Conservation (phyloP, 2,329 filamentous ascomycete species). For the Endoconidiophora laricicola region DNA sequence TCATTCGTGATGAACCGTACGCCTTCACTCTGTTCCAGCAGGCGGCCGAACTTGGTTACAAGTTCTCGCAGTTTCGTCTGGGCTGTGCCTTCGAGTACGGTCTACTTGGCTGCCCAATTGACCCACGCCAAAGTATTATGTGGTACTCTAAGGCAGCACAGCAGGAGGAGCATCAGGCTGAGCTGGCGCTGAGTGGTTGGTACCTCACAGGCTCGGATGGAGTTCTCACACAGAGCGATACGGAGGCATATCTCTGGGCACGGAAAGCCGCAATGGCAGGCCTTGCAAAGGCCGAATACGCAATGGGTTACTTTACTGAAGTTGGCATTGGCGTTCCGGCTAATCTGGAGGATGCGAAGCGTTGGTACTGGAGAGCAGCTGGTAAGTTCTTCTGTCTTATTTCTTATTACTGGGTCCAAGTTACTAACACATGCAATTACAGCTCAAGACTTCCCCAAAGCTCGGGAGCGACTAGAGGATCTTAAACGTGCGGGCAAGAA, state of each 20-base stretch:
- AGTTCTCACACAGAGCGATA: conserved; percentile 80
- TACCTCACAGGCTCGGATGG: conserved; percentile 84
- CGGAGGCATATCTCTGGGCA: conserved; percentile 93
- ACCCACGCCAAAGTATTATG: conserved; percentile 69
- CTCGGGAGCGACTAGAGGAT: conserved; percentile 80
- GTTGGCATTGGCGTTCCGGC: conserved; percentile 77
- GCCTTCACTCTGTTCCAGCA: conserved; percentile 68
- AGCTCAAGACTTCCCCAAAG: conserved; percentile 93
- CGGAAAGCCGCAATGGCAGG: conserved; percentile 80
- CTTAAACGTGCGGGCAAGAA: conserved; percentile 66
- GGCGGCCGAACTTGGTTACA: conserved; percentile 80
- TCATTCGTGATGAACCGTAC: conserved; percentile 69
- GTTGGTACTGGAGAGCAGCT: conserved; percentile 95
- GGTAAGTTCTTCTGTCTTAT: conserved; percentile 42
- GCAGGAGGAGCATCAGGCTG: conserved; percentile 86
- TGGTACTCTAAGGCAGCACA: conserved; percentile 88
- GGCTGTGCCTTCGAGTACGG: conserved; percentile 86
- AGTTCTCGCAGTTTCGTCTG: conserved; percentile 82
- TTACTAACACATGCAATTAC: conserved; percentile 18
- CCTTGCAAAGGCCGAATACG: conserved; percentile 86
- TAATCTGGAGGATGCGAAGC: conserved; percentile 86
- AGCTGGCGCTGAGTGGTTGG: conserved; percentile 75
- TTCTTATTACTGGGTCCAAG: not conserved
- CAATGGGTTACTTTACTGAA: conserved; percentile 87
- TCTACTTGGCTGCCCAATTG: conserved; percentile 62